Base-by-base conservation (phyloP, 2,329 filamentous ascomycete genomes). In the Epichloe aotearoae region DNA sequence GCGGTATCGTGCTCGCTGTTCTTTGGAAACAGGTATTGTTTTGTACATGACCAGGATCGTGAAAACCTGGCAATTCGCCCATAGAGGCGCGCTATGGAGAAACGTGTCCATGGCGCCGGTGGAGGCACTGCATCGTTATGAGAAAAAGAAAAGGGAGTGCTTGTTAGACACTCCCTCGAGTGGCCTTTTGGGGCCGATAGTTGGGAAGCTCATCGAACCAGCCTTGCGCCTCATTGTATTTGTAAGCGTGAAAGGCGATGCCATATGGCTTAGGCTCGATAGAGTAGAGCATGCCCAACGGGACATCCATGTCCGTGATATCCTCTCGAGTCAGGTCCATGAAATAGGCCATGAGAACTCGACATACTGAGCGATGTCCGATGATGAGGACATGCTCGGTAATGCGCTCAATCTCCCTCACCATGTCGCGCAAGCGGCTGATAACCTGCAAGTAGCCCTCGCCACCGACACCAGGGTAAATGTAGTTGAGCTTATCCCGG, bases 181-280 rank as follows among this genome's bases (percentile, higher is more conserved):
- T 55, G 36, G 66, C 66, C 55, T 77, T 77, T 56, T 79, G 79
- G 33, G 93, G 77, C 66, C 85, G 82, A 69, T 93, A 97, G 61
- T 90, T 76, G n/a, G 84, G 86, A 44, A 94, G 69, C 63, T 93
- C 83, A 53, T 93, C 82, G 60, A 98, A 98, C 77, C 84, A 88
- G 55, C 84, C 82, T 19, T 72, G 78, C 3, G 76, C 73, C 55
- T 87, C 79, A 63, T 95, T 87, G 71, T 95, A 98, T 54, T 83
- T 80, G 73, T 95, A 98, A 0, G 89, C 91, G 65, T 95, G 91
- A 72, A 97, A 96, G 54, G 95, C 91, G 52, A 96, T 90, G 14
- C 93, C 93, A 58, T 98, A 98, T 1, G 93, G 93, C 74, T 96
- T 96, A 36, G 93, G 93, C 68, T 98, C 91, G 46, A 98, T 84